A percentile compares a stretch with the other conserved stretches of the same genome.
Conservation (phyloP, 495 filamentous ascomycete species). For the Talaromyces proteolyticus region DNA sequence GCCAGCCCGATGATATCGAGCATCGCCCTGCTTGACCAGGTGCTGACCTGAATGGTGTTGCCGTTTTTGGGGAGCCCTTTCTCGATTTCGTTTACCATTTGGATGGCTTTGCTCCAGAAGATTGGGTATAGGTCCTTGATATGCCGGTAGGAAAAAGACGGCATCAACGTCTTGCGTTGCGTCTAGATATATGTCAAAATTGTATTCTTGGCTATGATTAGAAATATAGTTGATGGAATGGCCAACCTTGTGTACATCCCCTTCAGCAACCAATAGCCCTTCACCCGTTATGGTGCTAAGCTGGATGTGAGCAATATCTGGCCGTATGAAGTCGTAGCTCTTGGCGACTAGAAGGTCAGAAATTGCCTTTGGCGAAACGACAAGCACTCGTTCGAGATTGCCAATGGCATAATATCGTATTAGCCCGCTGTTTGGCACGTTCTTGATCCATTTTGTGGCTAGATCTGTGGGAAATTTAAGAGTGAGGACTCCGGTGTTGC, state of each 20-base stretch:
- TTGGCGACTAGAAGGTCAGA: slow-evolving; percentile 60
- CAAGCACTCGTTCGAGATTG: slow-evolving; percentile 65
- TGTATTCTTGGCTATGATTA: background rate
- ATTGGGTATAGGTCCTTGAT: slow-evolving; percentile 79
- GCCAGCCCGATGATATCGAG: slow-evolving; percentile 88
- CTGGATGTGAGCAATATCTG: slow-evolving; percentile 43
- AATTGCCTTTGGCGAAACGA: slow-evolving; percentile 60
- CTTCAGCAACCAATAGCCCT: slow-evolving; percentile 78
- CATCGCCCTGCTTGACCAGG: slow-evolving; percentile 66
- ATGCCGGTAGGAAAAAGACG: slow-evolving; percentile 80
- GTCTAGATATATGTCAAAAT: slow-evolving; percentile 16
- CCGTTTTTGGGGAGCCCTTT: slow-evolving; percentile 22
- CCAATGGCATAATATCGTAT: slow-evolving; percentile 63
- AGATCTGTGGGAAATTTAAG: slow-evolving; percentile 48
- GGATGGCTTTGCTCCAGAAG: slow-evolving; percentile 69
- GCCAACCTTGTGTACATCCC: slow-evolving; percentile 70
- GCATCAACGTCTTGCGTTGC: slow-evolving; percentile 75
- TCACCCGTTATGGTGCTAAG: slow-evolving; percentile 65
- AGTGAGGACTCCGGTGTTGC: slow-evolving; percentile 19
- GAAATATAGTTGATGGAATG: background rate
- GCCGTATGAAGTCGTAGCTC: slow-evolving; percentile 78
- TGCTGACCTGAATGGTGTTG: slow-evolving; percentile 48
- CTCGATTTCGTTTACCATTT: slow-evolving; percentile 40
- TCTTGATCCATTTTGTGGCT: slow-evolving; percentile 56
- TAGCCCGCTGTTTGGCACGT: slow-evolving; percentile 72